phyloP scores from a whole-genome alignment of 257 asterid species.

The Solanum rostratum region DNA sequence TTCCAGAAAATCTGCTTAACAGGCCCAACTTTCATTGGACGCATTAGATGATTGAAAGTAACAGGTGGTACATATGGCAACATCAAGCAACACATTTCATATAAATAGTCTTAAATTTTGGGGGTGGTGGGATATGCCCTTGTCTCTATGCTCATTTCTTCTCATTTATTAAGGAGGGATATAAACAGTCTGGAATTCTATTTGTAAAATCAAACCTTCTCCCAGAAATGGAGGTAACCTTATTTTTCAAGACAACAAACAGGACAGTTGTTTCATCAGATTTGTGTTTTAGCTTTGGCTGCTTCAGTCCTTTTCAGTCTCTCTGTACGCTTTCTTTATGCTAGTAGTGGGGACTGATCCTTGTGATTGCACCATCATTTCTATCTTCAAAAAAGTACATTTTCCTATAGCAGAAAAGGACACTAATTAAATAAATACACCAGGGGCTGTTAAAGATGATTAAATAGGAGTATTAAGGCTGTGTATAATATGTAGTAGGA shows the following conservation, averaged over 20 bases:
- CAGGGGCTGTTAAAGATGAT: background rate
- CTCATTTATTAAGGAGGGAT: background rate
- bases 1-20: background rate
- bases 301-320: conserved; percentile 8
- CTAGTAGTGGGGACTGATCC: background rate
- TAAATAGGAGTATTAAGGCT: background rate
- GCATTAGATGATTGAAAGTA: background rate
- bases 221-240: background rate
- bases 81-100: background rate
- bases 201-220: background rate
- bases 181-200: background rate
- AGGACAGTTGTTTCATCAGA: background rate
- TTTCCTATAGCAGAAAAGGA: background rate
- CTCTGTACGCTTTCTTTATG: background rate
- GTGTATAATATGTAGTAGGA: background rate
- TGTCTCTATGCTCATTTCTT: conserved; percentile 7
- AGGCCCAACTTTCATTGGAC: conserved; percentile 13
- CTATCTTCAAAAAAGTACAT: background rate
- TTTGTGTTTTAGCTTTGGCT: background rate
- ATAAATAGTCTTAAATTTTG: background rate
- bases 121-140: conserved; percentile 3
- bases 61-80: background rate
- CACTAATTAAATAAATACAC: background rate
- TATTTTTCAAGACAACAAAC: conserved; percentile 5
- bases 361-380: background rate